Conservation (phyloP, 805 yeast genomes). For the Yamadazyma sp. region DNA sequence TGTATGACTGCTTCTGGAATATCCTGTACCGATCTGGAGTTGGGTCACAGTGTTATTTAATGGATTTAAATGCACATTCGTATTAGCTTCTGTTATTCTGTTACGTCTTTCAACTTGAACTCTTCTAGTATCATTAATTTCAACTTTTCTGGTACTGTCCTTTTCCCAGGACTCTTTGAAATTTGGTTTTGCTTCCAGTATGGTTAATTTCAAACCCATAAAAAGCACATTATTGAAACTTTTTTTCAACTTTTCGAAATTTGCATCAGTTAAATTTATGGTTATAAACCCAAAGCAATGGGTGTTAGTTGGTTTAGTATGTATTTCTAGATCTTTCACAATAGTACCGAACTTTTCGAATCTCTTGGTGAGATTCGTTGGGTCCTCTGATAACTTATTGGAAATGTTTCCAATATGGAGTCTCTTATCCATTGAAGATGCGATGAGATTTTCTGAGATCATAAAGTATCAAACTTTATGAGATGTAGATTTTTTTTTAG, state of each 20-base stretch:
- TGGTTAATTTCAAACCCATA: constrained; percentile 65
- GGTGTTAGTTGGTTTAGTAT: constrained; percentile 52
- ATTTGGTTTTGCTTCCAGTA: constrained; percentile 61
- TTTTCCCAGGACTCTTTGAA: constrained; percentile 44
- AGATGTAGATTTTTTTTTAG: too few species aligned
- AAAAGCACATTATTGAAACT: constrained; percentile 69
- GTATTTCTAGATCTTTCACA: constrained; percentile 45
- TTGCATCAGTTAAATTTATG: constrained; percentile 46
- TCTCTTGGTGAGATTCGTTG: constrained; percentile 49
- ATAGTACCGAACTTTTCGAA: constrained; percentile 62
- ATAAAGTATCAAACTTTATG: too few species aligned
- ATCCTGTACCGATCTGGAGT: constrained; percentile 21
- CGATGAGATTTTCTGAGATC: too few species aligned
- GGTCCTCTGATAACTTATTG: constrained; percentile 42
- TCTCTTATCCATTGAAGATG: constrained; percentile 17
- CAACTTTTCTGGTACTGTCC: constrained; percentile 43
- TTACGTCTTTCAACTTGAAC: constrained; percentile 24
- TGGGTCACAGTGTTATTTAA: constrained; percentile 17
- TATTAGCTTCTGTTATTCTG: constrained; percentile 44
- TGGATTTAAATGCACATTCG: constrained; percentile 20
- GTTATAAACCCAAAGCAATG: constrained; percentile 66
- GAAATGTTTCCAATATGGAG: constrained; percentile 73
- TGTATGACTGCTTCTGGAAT: constrained; percentile 33
- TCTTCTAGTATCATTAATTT: constrained; percentile 15
- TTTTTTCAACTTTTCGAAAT: constrained; percentile 47